Evolutionary conservation across 1,284 basidiomycete genomes (phyloP).

Genomic region (Apiotrichum mycotoxinovorans): DNA sequence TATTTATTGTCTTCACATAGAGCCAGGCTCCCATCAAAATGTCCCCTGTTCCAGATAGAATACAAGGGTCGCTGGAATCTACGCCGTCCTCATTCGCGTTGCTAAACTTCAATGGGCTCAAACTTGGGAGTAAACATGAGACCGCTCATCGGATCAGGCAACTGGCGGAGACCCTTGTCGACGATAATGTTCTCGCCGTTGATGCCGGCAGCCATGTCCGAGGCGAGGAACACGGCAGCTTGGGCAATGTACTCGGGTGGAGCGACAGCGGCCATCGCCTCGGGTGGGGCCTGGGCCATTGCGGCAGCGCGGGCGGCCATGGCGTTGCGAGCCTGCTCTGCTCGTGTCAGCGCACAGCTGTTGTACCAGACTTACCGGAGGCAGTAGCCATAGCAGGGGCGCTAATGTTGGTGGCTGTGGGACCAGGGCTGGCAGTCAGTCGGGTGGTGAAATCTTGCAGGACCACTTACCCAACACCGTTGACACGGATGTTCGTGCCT

Average conservation of each 20-base stretch:
- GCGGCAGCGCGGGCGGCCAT: background rate
- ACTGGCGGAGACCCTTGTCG: constrained; percentile 13
- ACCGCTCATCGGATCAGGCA: constrained; percentile 7
- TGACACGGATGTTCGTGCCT: constrained; percentile 14
- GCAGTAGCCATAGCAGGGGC: constrained; percentile 10
- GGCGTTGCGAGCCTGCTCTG: background rate
- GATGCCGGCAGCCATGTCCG: constrained; percentile 6
- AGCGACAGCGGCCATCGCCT: constrained; percentile 2
- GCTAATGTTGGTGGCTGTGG: constrained; percentile 8
- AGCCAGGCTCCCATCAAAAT: too few relatives aligned
- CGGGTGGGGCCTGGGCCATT: background rate
- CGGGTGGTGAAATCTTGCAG: background rate
- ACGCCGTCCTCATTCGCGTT: too few relatives aligned
- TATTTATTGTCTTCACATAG: too few relatives aligned
- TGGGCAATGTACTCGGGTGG: constrained; percentile 11
- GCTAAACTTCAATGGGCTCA: constrained; percentile 7
- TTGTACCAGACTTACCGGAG: constrained; percentile 5
- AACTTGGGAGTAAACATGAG: constrained; percentile 4
- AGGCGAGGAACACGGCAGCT: constrained; percentile 16
- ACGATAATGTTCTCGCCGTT: constrained; percentile 19
- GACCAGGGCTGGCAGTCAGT: constrained; percentile 7
- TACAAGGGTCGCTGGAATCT: too few relatives aligned
- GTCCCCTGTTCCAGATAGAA: too few relatives aligned
- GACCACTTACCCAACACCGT: constrained; percentile 10
- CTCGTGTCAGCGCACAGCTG: background rate